Conservation (phyloP, 306 rosid species). For the Comarum palustre region DNA sequence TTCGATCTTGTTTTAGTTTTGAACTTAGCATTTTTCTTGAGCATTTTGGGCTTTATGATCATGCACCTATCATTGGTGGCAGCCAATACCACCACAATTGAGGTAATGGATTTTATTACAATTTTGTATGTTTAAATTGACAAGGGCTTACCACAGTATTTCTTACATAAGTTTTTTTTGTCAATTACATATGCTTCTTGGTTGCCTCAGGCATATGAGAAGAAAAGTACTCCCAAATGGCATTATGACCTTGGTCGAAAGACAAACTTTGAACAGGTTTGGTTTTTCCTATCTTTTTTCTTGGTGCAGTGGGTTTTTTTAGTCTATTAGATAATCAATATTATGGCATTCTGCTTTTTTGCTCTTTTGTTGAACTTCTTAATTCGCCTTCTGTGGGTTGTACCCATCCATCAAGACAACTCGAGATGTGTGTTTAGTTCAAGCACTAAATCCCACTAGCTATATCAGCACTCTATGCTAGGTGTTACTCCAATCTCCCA, state of each 20-base stretch:
- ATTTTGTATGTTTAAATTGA: background rate
- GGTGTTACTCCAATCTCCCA: background rate
- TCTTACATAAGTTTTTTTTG: slow-evolving; percentile 8
- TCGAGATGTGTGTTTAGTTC: background rate
- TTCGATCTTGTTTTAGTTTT: slow-evolving; percentile 43
- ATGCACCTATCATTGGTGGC: slow-evolving; percentile 59
- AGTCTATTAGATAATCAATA: background rate
- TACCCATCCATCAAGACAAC: background rate
- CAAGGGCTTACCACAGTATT: slow-evolving; percentile 15
- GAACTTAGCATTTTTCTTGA: slow-evolving; percentile 56
- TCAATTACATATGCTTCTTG: too few relatives aligned
- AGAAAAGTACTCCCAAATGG: slow-evolving; percentile 49
- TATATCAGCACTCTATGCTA: background rate
- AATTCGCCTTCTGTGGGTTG: background rate
- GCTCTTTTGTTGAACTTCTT: background rate
- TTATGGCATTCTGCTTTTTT: background rate
- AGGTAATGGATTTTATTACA: slow-evolving; percentile 41
- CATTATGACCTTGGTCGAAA: slow-evolving; percentile 60
- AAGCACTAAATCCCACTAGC: background rate
- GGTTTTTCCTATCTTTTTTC: slow-evolving; percentile 10
- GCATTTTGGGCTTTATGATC: slow-evolving; percentile 64
- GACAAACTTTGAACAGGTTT: slow-evolving; percentile 67
- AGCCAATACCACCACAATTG: slow-evolving; percentile 69
- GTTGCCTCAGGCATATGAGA: slow-evolving; percentile 59
- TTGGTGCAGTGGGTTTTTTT: too few relatives aligned